Base-by-base conservation (phyloP, 2,329 filamentous ascomycete species). In the Fusarium neocosmosporiellum region DNA sequence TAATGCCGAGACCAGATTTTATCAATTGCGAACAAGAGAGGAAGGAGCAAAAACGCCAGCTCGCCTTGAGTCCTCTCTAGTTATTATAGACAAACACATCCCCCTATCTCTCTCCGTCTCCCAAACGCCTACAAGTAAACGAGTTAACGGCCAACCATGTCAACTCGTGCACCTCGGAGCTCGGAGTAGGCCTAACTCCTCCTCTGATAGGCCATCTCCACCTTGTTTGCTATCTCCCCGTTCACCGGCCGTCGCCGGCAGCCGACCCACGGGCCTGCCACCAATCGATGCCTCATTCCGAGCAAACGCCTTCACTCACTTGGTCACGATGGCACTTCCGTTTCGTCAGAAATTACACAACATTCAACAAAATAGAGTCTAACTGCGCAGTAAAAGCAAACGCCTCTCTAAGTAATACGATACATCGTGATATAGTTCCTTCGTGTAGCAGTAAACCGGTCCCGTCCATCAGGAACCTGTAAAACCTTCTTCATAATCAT, bases 371-470 rank as follows among this genome's bases (percentile, higher is more conserved):
- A 60, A 67, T 68, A 65, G 63, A 68, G 65, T 78, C 71, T 77
- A 74, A 70, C 69, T 67, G 39, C 57, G 54, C 31, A 75, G 36
- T 54, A 69, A 64, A 67, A 69, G 57, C 61, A 72, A 78, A 78
- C 75, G 75, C 75, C 75, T 67, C 58, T 74, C 68, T 75, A 72
- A 37, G 62, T 72, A 72, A 64, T 71, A 72, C 66, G 59, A 76
- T 78, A 76, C 73, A 73, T 78, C 72, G 57, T 78, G 63, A 77
- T 73, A 76, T 76, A 73, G 46, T 53, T 53, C 46, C 67, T 65
- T 75, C 74, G 69, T 73, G 65, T 66, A 46, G 10, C 27, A 46
- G 41, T 46, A 74, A 63, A 70, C 70, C 63, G 70, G 69, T 63
- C 70, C 72, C 59, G 55, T 68, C 16, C 54, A 57, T 53, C 64